Conservation (phyloP, 768 basidiomycete species). For the Suillus tomentosus region DNA sequence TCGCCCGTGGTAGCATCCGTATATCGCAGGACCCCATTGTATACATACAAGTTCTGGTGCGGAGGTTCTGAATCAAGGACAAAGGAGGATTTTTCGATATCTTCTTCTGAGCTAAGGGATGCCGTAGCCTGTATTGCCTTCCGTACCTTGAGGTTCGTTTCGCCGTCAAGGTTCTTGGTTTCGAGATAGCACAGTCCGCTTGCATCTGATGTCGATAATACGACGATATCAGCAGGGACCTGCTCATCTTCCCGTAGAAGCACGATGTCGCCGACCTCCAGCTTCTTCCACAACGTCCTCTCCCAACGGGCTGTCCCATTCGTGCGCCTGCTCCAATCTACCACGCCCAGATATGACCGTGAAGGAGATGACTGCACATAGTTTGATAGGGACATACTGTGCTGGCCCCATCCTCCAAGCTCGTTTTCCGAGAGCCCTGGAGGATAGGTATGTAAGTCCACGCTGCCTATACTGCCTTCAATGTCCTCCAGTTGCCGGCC, state of each 20-base stretch:
- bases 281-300: conserved; percentile 96
- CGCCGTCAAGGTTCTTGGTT: conserved; percentile 97
- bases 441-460: conserved; percentile 68
- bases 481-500: conserved; percentile 66
- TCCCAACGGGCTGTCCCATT: conserved; percentile 86
- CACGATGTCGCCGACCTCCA: conserved; percentile 96
- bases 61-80: conserved; percentile 92
- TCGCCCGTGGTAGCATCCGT: conserved; percentile 54
- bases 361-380: conserved; percentile 63
- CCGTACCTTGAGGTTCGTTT: conserved; percentile 93
- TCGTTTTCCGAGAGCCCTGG: conserved; percentile 42
- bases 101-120: conserved; percentile 80
- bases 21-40: conserved; percentile 84
- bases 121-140: conserved; percentile 76
- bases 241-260: conserved; percentile 92
- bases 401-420: conserved; percentile 36
- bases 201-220: conserved; percentile 88
- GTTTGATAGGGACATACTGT: conserved; percentile 40
- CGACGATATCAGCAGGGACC: conserved; percentile 93
- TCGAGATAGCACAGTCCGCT: conserved; percentile 95
- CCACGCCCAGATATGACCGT: conserved; percentile 63
- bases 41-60: conserved; percentile 89
- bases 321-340: conserved; percentile 75
- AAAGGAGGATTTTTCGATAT: conserved; percentile 85
- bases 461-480: conserved; percentile 40